A percentile compares a stretch with the other conserved stretches of the same genome.
phyloP scores from a whole-genome alignment of 2,329 filamentous ascomycete species.

The Fusarium gaditjirri region DNA sequence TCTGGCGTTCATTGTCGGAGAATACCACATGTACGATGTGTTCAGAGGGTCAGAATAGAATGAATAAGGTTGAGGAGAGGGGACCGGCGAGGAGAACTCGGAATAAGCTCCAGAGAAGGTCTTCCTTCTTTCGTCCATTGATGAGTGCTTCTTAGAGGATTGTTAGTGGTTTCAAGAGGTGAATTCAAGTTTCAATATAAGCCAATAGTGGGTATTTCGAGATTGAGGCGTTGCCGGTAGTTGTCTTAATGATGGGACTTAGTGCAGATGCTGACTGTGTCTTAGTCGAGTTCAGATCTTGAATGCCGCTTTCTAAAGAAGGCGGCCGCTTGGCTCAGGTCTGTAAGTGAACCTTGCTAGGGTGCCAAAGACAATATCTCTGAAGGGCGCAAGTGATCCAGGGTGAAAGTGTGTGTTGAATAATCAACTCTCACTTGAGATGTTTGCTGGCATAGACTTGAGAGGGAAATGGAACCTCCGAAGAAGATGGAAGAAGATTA shows the following conservation, averaged over 20 bases:
- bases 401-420: neutral
- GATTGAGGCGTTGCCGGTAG: constrained; percentile 1
- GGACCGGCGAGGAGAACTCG: constrained; percentile 17
- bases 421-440: neutral
- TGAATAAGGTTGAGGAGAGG: constrained; percentile 32
- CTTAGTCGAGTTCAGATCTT: constrained; percentile 4
- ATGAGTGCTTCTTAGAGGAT: constrained; percentile 19
- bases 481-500: constrained; percentile 1
- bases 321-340: neutral
- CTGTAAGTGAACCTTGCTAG: neutral
- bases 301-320: neutral
- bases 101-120: constrained; percentile 15
- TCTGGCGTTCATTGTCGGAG: constrained; percentile 21
- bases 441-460: neutral
- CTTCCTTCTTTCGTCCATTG: constrained; percentile 16
- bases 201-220: neutral
- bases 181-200: constrained; percentile 3
- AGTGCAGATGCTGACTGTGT: constrained; percentile 23
- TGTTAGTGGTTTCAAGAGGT: neutral
- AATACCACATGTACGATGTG: constrained; percentile 30
- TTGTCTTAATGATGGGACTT: constrained; percentile 8
- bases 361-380: neutral
- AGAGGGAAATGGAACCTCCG: neutral
- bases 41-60: constrained; percentile 28
- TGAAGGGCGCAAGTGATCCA: neutral